A percentile compares a stretch with the other conserved stretches of the same genome.
These are phyloP conservation scores for Chlorociboria aeruginascens DNA, from an alignment of 495 filamentous ascomycete species.

Conservation along the genomic window DNA sequence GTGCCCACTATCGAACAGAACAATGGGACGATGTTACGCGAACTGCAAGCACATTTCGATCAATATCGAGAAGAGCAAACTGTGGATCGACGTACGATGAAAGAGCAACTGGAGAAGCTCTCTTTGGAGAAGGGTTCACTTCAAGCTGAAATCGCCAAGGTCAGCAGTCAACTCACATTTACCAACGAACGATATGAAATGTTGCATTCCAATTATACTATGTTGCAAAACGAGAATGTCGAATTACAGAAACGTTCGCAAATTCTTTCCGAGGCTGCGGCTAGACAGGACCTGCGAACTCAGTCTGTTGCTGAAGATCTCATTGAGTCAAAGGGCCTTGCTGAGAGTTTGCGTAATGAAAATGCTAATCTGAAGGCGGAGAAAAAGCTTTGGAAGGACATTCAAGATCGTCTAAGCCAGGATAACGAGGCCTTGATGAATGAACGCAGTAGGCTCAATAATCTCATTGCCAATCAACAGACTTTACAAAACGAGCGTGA, in stretches of 20 bases:
- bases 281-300: conserved; percentile 77
- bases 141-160: conserved; percentile 62
- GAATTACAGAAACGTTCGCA: conserved; percentile 75
- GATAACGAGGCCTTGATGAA: conserved; percentile 78
- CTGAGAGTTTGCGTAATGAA: conserved; percentile 82
- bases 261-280: conserved; percentile 62
- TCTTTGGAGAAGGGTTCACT: conserved; percentile 70
- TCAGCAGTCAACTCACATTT: conserved; percentile 71
- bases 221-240: conserved; percentile 69
- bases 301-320: conserved; percentile 92
- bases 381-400: conserved; percentile 80
- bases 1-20: conserved; percentile 36
- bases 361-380: conserved; percentile 88
- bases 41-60: conserved; percentile 84
- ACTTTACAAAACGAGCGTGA: conserved; percentile 85
- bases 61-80: conserved; percentile 74
- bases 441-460: conserved; percentile 71
- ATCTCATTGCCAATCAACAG: conserved; percentile 66
- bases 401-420: conserved; percentile 73
- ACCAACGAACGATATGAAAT: conserved; percentile 76
- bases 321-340: conserved; percentile 66
- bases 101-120: conserved; percentile 74
- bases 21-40: conserved; percentile 51
- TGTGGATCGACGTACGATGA: conserved; percentile 65
- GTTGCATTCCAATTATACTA: conserved; percentile 75